Evolutionary conservation across 2,329 filamentous ascomycete genomes (phyloP).

Genomic region (Monosporascus sp.): DNA sequence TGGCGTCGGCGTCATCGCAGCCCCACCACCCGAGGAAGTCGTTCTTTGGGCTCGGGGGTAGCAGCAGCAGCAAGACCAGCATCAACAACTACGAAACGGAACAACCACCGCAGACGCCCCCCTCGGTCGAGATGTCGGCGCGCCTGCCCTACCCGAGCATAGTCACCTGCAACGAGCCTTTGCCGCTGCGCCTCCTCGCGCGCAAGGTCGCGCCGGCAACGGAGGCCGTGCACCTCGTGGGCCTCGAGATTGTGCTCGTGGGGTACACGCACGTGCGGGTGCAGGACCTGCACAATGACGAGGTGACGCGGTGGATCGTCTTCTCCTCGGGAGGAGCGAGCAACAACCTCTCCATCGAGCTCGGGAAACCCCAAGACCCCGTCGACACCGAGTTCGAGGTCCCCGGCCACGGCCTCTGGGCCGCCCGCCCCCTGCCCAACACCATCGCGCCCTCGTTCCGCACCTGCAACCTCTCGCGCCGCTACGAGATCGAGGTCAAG

Average conservation of each 20-base stretch:
- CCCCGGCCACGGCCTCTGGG: constrained; percentile 65
- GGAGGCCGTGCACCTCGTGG: constrained; percentile 69
- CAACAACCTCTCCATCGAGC: constrained; percentile 60
- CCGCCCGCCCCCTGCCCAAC: constrained; percentile 66
- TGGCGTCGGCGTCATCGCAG: constrained; percentile 5
- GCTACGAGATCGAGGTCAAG: constrained; percentile 78
- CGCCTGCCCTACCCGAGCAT: constrained; percentile 83
- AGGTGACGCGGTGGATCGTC: constrained; percentile 71
- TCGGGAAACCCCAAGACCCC: constrained; percentile 55
- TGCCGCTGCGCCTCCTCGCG: constrained; percentile 75
- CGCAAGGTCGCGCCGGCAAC: constrained; percentile 67
- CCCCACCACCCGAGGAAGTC: constrained; percentile 39
- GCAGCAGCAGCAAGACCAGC: constrained; percentile 11
- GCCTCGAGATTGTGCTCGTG: constrained; percentile 75
- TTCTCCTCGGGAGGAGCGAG: constrained; percentile 48
- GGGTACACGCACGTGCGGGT: constrained; percentile 75
- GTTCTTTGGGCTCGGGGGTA: constrained; percentile 46
- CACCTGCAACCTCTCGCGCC: constrained; percentile 79
- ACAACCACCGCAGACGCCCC: constrained; percentile 39
- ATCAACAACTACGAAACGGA: constrained; percentile 17
- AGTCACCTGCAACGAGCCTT: constrained; percentile 79
- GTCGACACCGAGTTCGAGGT: constrained; percentile 64
- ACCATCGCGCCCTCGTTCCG: constrained; percentile 82
- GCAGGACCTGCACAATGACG: constrained; percentile 65
- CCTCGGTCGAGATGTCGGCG: constrained; percentile 71